Evolutionary conservation across 2,329 filamentous ascomycete genomes (phyloP).

Genomic region (Monosporascus sp.): DNA sequence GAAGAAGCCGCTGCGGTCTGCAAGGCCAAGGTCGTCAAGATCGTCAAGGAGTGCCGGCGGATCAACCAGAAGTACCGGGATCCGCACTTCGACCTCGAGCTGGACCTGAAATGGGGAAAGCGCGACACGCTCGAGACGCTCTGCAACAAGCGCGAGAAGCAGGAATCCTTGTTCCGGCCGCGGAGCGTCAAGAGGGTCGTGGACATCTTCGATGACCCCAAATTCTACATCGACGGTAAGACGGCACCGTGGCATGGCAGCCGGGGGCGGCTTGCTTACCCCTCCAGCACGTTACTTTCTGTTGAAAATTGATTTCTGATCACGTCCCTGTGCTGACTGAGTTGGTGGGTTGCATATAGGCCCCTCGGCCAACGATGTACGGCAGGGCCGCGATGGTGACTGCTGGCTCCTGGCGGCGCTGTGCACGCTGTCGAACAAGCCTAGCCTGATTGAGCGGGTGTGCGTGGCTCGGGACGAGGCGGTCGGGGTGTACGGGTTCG

Average conservation of each 20-base stretch:
- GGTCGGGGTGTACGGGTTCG: constrained; percentile 80
- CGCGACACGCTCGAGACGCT: constrained; percentile 47
- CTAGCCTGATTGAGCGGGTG: constrained; percentile 64
- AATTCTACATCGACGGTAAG: constrained; percentile 74
- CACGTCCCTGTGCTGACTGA: too few species aligned
- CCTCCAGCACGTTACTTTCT: too few species aligned
- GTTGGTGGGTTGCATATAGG: too few species aligned
- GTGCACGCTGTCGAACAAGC: constrained; percentile 70
- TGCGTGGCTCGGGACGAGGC: constrained; percentile 69
- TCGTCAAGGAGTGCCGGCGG: constrained; percentile 62
- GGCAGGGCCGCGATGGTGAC: constrained; percentile 73
- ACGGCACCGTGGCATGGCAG: constrained; percentile 33
- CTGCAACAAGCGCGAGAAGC: constrained; percentile 26
- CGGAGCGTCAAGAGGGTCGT: constrained; percentile 62
- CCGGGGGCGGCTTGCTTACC: too few species aligned
- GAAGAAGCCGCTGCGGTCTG: constrained; percentile 68
- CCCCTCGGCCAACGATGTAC: constrained; percentile 59
- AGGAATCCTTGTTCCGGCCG: constrained; percentile 32
- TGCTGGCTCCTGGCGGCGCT: constrained; percentile 84
- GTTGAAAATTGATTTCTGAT: too few species aligned
- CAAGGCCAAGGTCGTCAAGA: constrained; percentile 57
- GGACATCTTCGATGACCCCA: constrained; percentile 72
- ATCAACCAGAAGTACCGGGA: constrained; percentile 84
- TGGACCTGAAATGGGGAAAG: constrained; percentile 60
- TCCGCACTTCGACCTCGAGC: constrained; percentile 80